Evolutionary conservation across 768 basidiomycete genomes (phyloP), one percentile per base, ranked within the genome.

Genomic region (Gloeostereum incarnatum): DNA sequence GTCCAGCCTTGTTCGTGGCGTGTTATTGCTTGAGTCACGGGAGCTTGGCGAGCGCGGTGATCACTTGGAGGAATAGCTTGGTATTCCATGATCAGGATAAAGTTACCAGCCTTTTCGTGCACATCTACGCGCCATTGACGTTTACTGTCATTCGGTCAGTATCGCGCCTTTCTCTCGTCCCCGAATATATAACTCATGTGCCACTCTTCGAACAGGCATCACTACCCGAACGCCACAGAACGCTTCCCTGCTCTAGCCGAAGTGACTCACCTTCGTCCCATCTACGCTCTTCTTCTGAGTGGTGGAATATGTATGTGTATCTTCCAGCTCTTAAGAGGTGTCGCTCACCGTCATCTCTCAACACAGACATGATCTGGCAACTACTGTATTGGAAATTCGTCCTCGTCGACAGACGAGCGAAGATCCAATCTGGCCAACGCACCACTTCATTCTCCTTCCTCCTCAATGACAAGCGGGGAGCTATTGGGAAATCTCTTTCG

Each of bases 71-170:
- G 44, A 99, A 99, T 53, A 93, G 89, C 47, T 77, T 99, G 17
- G 96, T 99, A 2, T 99, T 99, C 64, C 96, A 99, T 52, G 92
- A 94, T 51, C 72, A 78, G 39, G 96, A 99, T 58, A 98, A 98
- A 59, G 87, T 97, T 53, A 97, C 88, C 13, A 90, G 86, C 7
- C 64, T 99, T 18, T 98, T 93, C 62, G 76, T 99, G 22, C 96
- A 99, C 54, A 82, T 98, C 40, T 97, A 96, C 52, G 74, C 88
- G 0, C 89, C 96, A 0, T 77, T 94, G 45, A 79, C 83, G 3
- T 87, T 99, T 49, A 92, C 89, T 10, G 82, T 92, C 17, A 91
- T 98, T 39, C 71, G 87, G 88, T 86, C 45, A 22, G n/a, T n/a
- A n/a, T n/a, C n/a, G 78, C 59, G n/a, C 20, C 13, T 35, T 14